These are phyloP conservation scores for Trichosporon faecale DNA, from an alignment of 1,284 basidiomycete species.

Conservation along the genomic window DNA sequence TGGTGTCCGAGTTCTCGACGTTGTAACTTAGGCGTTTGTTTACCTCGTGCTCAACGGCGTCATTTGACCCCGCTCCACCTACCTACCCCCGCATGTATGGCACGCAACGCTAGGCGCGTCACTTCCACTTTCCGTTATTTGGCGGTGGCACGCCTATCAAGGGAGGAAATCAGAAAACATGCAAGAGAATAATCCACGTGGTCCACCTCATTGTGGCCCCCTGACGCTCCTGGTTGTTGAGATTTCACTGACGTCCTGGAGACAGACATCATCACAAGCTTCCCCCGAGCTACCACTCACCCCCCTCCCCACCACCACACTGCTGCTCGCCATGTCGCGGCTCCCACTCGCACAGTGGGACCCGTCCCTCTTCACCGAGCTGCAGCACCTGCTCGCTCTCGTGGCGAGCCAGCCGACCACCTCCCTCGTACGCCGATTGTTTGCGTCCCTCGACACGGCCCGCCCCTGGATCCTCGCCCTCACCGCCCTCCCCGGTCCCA, in stretches of 20 bases:
- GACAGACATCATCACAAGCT: conserved; percentile 13
- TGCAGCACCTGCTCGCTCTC: conserved; percentile 40
- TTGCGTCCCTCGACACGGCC: conserved; percentile 36
- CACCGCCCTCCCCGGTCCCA: conserved; percentile 36
- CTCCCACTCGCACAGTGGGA: conserved; percentile 42
- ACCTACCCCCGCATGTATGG: no score
- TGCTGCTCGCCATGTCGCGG: conserved; percentile 26
- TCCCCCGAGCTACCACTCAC: conserved; percentile 2
- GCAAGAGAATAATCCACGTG: conserved; percentile 7
- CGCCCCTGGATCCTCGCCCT: conserved; percentile 45
- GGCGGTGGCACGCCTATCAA: neutral
- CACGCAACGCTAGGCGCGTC: neutral
- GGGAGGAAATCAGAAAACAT: conserved; percentile 4
- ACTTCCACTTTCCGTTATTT: neutral
- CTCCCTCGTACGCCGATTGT: conserved; percentile 36
- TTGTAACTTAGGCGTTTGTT: conserved; percentile 13
- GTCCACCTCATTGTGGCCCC: neutral
- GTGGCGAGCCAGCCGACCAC: conserved; percentile 40
- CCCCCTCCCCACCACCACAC: neutral
- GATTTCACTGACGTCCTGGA: conserved; percentile 12
- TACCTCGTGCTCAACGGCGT: conserved; percentile 1
- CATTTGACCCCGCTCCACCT: neutral
- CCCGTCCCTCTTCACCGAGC: conserved; percentile 39
- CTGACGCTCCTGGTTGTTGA: neutral
- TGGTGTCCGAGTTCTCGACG: conserved; percentile 20